These are phyloP conservation scores for Brassica nigra DNA, from an alignment of 345 rosid genomes.

Conservation along the genomic window DNA sequence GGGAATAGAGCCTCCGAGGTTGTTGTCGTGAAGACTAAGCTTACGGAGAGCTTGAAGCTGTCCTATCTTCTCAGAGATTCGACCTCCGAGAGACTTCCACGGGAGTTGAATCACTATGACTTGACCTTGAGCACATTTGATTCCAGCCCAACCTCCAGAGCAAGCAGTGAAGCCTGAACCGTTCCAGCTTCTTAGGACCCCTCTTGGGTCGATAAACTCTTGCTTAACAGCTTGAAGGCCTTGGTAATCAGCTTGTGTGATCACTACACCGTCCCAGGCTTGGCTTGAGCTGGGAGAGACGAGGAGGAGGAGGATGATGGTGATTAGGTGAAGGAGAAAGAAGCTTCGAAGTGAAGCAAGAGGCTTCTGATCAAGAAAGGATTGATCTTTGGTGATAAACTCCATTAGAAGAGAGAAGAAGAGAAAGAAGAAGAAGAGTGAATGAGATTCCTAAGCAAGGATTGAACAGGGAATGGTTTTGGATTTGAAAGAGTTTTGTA, in stretches of 20 bases:
- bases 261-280: conserved; percentile 73
- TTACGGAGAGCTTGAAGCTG: conserved; percentile 79
- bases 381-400: not conserved
- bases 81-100: conserved; percentile 84
- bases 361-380: conserved; percentile 21
- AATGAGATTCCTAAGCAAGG: not conserved
- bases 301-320: conserved; percentile 12
- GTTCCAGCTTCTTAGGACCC: conserved; percentile 80
- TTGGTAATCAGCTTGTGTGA: conserved; percentile 71
- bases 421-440: conserved; percentile 16
- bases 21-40: conserved; percentile 79
- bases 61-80: conserved; percentile 76
- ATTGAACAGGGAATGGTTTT: conserved; percentile 41
- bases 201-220: conserved; percentile 67
- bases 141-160: conserved; percentile 89
- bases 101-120: conserved; percentile 91
- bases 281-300: conserved; percentile 43
- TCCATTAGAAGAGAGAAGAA: conserved; percentile 27
- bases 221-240: conserved; percentile 75
- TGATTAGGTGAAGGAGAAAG: conserved; percentile 27
- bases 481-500: conserved; percentile 47
- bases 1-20: conserved; percentile 69
- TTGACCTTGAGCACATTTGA: conserved; percentile 90
- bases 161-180: conserved; percentile 71
- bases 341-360: conserved; percentile 32